A percentile compares a stretch with the other conserved stretches of the same genome.
Evolutionary conservation across 441 rosid species (phyloP).

Genomic region (Bocquillonia castaneifolia): DNA sequence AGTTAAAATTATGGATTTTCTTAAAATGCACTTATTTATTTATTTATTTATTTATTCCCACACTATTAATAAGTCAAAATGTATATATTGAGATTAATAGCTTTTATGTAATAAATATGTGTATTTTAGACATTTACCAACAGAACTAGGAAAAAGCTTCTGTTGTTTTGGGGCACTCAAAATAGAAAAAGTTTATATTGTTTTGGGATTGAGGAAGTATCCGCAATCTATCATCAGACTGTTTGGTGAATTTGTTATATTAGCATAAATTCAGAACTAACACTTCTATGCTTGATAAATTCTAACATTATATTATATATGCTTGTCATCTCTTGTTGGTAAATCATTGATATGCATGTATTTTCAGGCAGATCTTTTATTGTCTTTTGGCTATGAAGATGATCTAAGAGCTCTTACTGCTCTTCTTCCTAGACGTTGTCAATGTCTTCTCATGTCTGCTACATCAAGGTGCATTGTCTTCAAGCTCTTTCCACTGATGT

Average conservation of each 20-base stretch:
- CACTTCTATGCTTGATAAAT: not conserved
- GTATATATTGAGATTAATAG: too few relatives aligned
- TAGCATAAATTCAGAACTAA: not conserved
- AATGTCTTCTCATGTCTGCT: conserved; percentile 96
- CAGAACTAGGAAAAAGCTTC: too few relatives aligned
- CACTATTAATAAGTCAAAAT: too few relatives aligned
- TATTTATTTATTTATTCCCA: too few relatives aligned
- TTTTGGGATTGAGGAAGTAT: too few relatives aligned
- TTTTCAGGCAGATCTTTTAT: conserved; percentile 89
- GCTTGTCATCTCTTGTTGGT: not conserved
- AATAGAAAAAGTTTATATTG: too few relatives aligned
- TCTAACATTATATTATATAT: not conserved
- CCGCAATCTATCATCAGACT: too few relatives aligned
- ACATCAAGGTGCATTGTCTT: conserved; percentile 63
- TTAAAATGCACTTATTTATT: too few relatives aligned
- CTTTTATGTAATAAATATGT: too few relatives aligned
- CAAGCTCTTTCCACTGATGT: not conserved
- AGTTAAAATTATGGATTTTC: too few relatives aligned
- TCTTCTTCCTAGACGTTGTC: conserved; percentile 75
- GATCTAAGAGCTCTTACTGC: conserved; percentile 83
- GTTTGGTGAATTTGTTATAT: not conserved
- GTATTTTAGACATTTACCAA: too few relatives aligned
- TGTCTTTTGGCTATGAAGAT: conserved; percentile 87
- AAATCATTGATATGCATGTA: conserved; percentile 25
- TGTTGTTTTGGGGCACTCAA: too few relatives aligned